Evolutionary conservation across 805 yeast species (phyloP), one percentile per base, ranked within the genome.

Genomic region (Kuraishia ogatae): DNA sequence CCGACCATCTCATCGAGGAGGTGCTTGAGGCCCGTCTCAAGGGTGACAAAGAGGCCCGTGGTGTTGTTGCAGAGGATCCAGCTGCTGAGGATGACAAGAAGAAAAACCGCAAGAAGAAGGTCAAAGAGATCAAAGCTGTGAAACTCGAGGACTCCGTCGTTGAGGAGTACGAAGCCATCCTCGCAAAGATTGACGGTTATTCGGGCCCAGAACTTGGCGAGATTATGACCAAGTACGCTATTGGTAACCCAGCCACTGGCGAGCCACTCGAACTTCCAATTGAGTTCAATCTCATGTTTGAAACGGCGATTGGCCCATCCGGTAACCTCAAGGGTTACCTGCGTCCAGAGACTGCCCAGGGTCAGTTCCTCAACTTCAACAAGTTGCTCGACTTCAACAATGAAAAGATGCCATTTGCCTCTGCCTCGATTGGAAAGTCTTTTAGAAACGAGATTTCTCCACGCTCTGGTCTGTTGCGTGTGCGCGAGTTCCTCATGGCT

Each of bases 291-390:
- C 83, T 94, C 71, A 94, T 94, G 99, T 94, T 94, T 70, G 98
- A 93, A 75, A 94, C 99, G 57, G 97, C 97, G 56, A 96, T 94
- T 71, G 99, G 99, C 55, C 99, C 99, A 58, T 89, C 97, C 54
- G 99, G 99, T 66, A 90, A 86, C 70, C 76, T 92, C 71, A 92
- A 89, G 78, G 99, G 99, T 62, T 94, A 82, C 75, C 75, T 94
- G 68, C 85, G 99, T 74, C 99, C 99, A 58, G 99, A 94, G 78
- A 94, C 99, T 60, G 99, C 99, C 24, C 99, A 94, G 79, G 99
- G 99, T 67, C 99, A 94, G 77, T 94, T 94, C 72, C 80, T 94
- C 69, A 94, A 94, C 80, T 94, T 94, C 76, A 82, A 83, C 78
- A 96, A 93, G 74, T 80, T 94, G 66, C 82, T 90, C 65, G 99